These are phyloP conservation scores for Rosa persica DNA, from an alignment of 306 rosid species.

Conservation along the genomic window DNA sequence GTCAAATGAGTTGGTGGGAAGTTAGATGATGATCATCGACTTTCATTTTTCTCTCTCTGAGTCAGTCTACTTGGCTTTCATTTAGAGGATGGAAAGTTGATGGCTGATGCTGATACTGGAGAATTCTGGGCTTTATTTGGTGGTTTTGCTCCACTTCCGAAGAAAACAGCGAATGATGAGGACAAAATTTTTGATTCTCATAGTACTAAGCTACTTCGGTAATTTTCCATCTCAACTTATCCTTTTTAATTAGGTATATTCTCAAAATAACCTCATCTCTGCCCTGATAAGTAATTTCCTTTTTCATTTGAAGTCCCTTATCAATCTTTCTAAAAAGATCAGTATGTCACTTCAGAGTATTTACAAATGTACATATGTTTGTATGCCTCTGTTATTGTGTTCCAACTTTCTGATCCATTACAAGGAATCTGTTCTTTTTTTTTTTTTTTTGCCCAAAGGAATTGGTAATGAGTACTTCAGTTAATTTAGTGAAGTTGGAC, in stretches of 20 bases:
- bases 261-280: slow-evolving; percentile 5
- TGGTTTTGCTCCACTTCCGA: slow-evolving; percentile 99
- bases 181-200: slow-evolving; percentile 59
- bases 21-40: slow-evolving; percentile 23
- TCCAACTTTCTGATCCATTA: slow-evolving; percentile 3
- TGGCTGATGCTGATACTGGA: slow-evolving; percentile 96
- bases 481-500: slow-evolving; percentile 16
- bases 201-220: slow-evolving; percentile 72
- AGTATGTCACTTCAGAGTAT: slow-evolving; percentile 19
- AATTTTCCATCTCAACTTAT: slow-evolving; percentile 36
- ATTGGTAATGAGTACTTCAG: neutral
- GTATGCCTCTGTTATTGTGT: neutral
- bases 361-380: neutral
- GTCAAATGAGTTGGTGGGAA: slow-evolving; percentile 34
- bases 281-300: neutral
- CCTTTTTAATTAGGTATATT: slow-evolving; percentile 15
- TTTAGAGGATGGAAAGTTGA: slow-evolving; percentile 96
- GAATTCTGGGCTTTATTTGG: slow-evolving; percentile 98
- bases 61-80: slow-evolving; percentile 32
- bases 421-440: neutral
- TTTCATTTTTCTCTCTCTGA: slow-evolving; percentile 24
- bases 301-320: neutral
- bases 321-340: slow-evolving; percentile 6
- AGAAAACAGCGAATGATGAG: slow-evolving; percentile 60
- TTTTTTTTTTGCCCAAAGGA: neutral